Evolutionary conservation across 345 rosid species (phyloP), one percentile per base, ranked within the genome.

Genomic region (Hypericum perforatum): DNA sequence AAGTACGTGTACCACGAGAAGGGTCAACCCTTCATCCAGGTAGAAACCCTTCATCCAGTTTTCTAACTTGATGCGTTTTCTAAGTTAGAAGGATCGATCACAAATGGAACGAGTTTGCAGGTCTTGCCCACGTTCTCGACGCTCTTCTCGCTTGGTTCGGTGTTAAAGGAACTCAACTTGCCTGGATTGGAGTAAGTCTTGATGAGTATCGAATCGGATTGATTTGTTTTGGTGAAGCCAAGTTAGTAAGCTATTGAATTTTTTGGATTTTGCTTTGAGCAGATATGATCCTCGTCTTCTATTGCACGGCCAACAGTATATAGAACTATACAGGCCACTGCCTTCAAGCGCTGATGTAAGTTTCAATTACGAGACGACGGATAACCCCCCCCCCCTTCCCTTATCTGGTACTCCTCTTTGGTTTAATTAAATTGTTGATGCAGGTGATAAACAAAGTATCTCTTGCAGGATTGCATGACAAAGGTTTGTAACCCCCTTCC

Each of bases 121-220:
- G 97, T 86, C 10, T 69, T 90, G 67, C 97, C 97, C 39, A 86
- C 97, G 44, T 80, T 90, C 84, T 80, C 79, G 63, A 68, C 94
- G 15, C 61, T 86, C 5, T 68, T 80, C 14, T 41, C 82, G 0
- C 66, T 66, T 59, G 75, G 70, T 9, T 22, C 70, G 47, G 1
- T 70, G 54, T 36, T 60, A 7, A 10, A 45, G 13, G 77, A 67
- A 38, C 13, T 62, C 14, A 42, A 42, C 47, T 59, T 86, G 10
- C 95, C 89, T 0, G 85, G 94, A 7, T 67, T 90, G 50, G 52
- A 43, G 97, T 86, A 72, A 78, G 91, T 54, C 13, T 54, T 15
- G 5, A 55, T 8, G 32, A 1, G 39, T 8, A 2, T 14, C 16
- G n/a, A n/a, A n/a, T n/a, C n/a, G n/a, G n/a, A n/a, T n/a, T n/a